Evolutionary conservation across 2,329 filamentous ascomycete genomes (phyloP).

Genomic region (Cryphonectria parasitica): DNA sequence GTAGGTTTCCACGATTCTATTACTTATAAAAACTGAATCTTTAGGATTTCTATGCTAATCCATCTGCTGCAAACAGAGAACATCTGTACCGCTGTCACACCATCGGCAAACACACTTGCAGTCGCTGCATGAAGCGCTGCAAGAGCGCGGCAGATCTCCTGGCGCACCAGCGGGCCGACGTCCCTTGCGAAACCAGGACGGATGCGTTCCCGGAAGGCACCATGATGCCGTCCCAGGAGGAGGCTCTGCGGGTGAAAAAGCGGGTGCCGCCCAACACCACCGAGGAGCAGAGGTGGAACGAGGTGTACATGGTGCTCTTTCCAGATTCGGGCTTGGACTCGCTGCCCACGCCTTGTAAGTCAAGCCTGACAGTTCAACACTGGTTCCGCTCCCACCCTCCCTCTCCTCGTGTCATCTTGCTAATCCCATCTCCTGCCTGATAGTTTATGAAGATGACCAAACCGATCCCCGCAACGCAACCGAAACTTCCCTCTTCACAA

Average conservation of each 20-base stretch:
- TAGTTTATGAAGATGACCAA: slow-evolving; percentile 27
- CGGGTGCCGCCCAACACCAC: slow-evolving; percentile 28
- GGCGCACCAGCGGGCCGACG: slow-evolving; percentile 26
- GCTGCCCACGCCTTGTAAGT: slow-evolving; percentile 29
- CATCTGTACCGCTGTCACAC: slow-evolving; percentile 30
- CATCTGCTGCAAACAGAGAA: slow-evolving; percentile 13
- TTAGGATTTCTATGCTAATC: neutral
- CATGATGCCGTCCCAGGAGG: slow-evolving; percentile 29
- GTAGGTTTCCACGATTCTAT: neutral
- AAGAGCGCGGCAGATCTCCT: slow-evolving; percentile 29
- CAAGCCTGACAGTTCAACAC: neutral
- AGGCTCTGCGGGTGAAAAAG: slow-evolving; percentile 28
- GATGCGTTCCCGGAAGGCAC: slow-evolving; percentile 29
- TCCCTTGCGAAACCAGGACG: slow-evolving; percentile 27
- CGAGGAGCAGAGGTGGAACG: slow-evolving; percentile 29
- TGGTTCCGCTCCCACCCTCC: neutral
- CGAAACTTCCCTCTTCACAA: neutral
- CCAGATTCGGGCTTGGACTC: slow-evolving; percentile 14
- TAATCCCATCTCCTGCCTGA: neutral
- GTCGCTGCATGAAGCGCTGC: slow-evolving; percentile 27
- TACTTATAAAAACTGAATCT: no score
- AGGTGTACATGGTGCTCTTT: slow-evolving; percentile 28
- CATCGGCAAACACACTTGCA: slow-evolving; percentile 31
- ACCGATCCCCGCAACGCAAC: neutral
- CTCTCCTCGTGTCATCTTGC: neutral